Evolutionary conservation across 768 basidiomycete genomes (phyloP).

Genomic region (Boletus reticulatus): DNA sequence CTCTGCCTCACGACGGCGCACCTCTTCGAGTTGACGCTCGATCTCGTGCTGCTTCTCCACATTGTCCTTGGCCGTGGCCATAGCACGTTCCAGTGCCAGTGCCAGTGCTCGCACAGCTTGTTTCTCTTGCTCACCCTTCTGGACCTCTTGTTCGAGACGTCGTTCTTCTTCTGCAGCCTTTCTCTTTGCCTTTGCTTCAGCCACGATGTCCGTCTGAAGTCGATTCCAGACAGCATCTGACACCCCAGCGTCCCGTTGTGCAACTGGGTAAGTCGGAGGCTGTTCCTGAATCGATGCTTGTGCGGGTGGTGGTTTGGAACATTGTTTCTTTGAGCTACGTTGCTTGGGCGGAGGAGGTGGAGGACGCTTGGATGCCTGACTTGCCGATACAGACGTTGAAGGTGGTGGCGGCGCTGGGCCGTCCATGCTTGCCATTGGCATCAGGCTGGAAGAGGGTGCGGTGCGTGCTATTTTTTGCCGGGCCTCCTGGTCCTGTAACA

Average conservation of each 20-base stretch:
- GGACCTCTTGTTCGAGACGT: constrained; percentile 19
- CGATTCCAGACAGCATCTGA: constrained; percentile 51
- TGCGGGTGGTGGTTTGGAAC: neutral
- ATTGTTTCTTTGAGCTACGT: neutral
- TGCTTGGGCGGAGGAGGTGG: constrained; percentile 21
- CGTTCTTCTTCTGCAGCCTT: constrained; percentile 18
- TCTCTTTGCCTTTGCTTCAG: constrained; percentile 18
- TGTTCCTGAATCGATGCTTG: neutral
- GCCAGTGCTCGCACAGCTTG: constrained; percentile 10
- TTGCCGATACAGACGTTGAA: constrained; percentile 18
- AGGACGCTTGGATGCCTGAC: constrained; percentile 18
- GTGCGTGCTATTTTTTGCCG: constrained; percentile 13
- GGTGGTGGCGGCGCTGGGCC: constrained; percentile 19
- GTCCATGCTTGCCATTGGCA: constrained; percentile 23
- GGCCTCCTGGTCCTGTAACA: constrained; percentile 23
- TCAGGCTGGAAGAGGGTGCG: neutral
- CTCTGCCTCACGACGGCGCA: constrained; percentile 27
- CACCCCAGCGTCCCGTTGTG: constrained; percentile 50
- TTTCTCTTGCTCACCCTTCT: constrained; percentile 9
- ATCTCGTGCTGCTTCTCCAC: constrained; percentile 20
- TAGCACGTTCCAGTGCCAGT: constrained; percentile 15
- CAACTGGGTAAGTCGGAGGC: constrained; percentile 6
- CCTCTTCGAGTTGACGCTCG: constrained; percentile 28
- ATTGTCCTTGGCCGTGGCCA: constrained; percentile 20
- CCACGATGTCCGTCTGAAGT: constrained; percentile 40